phyloP scores from a whole-genome alignment of 768 basidiomycete genomes.

The Gyrodon lividus region DNA sequence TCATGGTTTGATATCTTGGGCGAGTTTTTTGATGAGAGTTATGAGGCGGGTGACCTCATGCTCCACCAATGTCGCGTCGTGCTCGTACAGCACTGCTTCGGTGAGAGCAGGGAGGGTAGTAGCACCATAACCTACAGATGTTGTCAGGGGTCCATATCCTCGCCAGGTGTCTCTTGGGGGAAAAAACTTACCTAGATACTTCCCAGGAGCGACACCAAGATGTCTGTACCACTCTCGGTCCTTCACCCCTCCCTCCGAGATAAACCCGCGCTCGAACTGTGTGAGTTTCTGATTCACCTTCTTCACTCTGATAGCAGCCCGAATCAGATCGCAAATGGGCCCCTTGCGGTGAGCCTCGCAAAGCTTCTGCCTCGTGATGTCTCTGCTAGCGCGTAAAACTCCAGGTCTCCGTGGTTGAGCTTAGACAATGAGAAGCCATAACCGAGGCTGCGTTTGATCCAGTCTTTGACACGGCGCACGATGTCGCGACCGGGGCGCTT shows the following conservation, averaged over 20 bases:
- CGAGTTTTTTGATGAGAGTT: slow-evolving; percentile 52
- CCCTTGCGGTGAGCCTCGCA: slow-evolving; percentile 24
- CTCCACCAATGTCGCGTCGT: slow-evolving; percentile 57
- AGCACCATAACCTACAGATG: slow-evolving; percentile 67
- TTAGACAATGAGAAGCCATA: not conserved
- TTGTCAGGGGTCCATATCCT: not conserved
- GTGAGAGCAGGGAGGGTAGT: slow-evolving; percentile 81
- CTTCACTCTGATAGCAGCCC: slow-evolving; percentile 57
- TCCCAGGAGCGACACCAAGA: slow-evolving; percentile 83
- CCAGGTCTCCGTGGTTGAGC: not conserved
- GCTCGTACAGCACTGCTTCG: slow-evolving; percentile 72
- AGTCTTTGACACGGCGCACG: slow-evolving; percentile 16
- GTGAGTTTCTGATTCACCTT: slow-evolving; percentile 65
- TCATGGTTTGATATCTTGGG: slow-evolving; percentile 30
- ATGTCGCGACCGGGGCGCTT: not conserved
- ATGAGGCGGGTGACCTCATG: slow-evolving; percentile 60
- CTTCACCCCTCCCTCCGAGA: slow-evolving; percentile 72
- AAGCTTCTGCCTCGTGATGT: slow-evolving; percentile 3
- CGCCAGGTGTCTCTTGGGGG: not conserved
- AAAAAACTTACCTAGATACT: slow-evolving; percentile 64
- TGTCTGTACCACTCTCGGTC: slow-evolving; percentile 86
- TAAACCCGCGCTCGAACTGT: slow-evolving; percentile 77
- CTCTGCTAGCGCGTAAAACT: not conserved
- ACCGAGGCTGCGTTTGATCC: slow-evolving; percentile 26
- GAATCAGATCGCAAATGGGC: slow-evolving; percentile 46